Evolutionary conservation across 2,329 filamentous ascomycete genomes (phyloP).

Genomic region (Paramyrothecium sp.): DNA sequence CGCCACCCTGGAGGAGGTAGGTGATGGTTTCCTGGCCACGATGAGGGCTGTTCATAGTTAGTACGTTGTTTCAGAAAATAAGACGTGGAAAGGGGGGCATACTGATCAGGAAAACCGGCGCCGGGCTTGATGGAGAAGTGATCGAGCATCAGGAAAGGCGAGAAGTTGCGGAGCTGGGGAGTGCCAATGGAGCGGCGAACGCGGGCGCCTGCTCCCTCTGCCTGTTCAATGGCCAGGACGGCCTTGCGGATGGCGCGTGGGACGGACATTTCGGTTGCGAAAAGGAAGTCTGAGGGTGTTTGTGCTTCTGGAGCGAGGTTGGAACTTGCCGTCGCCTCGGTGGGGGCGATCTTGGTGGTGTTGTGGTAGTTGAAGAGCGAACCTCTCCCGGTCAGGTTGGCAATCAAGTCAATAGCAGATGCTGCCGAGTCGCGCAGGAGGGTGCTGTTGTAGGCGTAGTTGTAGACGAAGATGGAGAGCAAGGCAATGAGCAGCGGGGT

Average conservation of each 20-base stretch:
- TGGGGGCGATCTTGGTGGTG: conserved; percentile 9
- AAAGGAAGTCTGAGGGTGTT: conserved; percentile 16
- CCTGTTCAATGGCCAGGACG: conserved; percentile 81
- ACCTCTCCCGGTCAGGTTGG: conserved; percentile 6
- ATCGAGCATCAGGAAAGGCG: conserved; percentile 94
- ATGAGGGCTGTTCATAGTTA: conserved; percentile 41
- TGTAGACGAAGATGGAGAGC: neutral
- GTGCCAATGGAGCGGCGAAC: conserved; percentile 89
- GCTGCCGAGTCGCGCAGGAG: conserved; percentile 15
- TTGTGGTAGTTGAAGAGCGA: conserved; percentile 1
- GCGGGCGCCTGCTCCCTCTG: conserved; percentile 83
- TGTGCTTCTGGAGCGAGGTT: conserved; percentile 5
- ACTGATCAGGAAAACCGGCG: conserved; percentile 87
- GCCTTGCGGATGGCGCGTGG: conserved; percentile 77
- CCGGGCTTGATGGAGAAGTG: conserved; percentile 80
- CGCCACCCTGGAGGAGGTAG: conserved; percentile 79
- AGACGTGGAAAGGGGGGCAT: conserved; percentile 11
- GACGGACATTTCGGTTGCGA: conserved; percentile 57
- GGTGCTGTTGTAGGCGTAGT: conserved; percentile 15
- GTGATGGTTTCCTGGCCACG: conserved; percentile 87
- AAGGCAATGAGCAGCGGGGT: neutral
- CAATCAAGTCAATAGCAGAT: conserved; percentile 13
- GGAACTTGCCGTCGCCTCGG: conserved; percentile 14
- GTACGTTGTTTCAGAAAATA: neutral
- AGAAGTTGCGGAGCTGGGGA: conserved; percentile 77